Base-by-base conservation (phyloP, 2,329 filamentous ascomycete genomes). In the Venturia pyrina region DNA sequence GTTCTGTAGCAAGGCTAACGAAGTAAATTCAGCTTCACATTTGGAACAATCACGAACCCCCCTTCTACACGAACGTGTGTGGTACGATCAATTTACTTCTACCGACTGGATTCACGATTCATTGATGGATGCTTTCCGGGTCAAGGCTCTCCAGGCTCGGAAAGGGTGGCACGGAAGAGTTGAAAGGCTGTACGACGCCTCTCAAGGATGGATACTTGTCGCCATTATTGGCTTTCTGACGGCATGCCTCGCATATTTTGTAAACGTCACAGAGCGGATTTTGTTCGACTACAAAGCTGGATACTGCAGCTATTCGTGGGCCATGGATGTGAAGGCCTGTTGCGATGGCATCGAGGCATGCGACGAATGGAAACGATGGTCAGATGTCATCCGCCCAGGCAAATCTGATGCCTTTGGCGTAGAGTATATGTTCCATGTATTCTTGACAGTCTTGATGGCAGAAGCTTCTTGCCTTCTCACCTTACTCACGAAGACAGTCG, bases 41-140 rank as follows among this genome's bases (percentile, higher is more conserved):
- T 78, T 88, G 76, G 76, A 81, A 68, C 86, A 89, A 68, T 87
- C 87, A 62, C 89, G 87, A 72, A 79, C 82, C 43, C 87, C 86
- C 5, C 77, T 89, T 11, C 80, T 88, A 63, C 90, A 97, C 73
- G 92, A 98, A 70, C 87, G 95, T 67, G 89, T 96, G 11, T 98
- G 95, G 95, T 98, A 98, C 78, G 95, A 99, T 79, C 95, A 99
- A 77, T 96, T 96, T 73, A 96, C 92, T 6, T 96, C 91, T 7
- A 97, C 91, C 65, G 93, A 99, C 76, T 99, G 95, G 95, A 93
- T 99, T 0, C 93, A 96, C 74, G 95, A 99, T 76, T 93, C 89
- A 75, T 97, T 99, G 70, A 91, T 92, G 72, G 95, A 98, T 77
- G 91, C 93, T 11, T 91, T 92, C 71, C 89, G 95, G 34, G 87